phyloP scores from a whole-genome alignment of 305 asterid species.

The Solanum hybrid region DNA sequence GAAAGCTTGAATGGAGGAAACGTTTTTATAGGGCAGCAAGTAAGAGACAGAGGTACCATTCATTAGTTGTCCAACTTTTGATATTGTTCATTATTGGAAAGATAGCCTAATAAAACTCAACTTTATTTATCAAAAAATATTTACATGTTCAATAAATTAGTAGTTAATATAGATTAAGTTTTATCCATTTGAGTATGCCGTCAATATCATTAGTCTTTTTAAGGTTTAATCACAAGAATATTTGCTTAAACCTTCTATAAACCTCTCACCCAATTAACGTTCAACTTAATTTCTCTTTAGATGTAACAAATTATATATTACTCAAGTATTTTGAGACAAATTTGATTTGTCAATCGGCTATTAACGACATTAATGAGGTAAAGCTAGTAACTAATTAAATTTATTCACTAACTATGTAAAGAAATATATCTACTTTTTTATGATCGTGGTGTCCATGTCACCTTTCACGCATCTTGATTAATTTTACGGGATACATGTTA shows the following conservation, averaged over 20 bases:
- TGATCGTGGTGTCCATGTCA: neutral
- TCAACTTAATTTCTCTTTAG: neutral
- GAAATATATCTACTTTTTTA: neutral
- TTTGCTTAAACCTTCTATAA: neutral
- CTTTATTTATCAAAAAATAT: neutral
- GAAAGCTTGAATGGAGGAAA: neutral
- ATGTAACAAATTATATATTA: neutral
- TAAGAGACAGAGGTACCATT: constrained; percentile 1
- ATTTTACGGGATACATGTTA: neutral
- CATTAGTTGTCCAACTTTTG: neutral
- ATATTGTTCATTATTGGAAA: neutral
- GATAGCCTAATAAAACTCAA: neutral
- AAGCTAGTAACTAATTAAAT: neutral
- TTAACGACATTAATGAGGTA: neutral
- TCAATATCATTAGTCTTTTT: neutral
- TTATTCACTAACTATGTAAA: neutral
- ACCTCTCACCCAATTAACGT: neutral
- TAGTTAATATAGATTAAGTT: neutral
- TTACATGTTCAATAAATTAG: neutral
- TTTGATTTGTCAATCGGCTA: neutral
- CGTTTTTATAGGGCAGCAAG: neutral
- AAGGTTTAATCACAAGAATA: neutral
- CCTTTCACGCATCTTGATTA: neutral
- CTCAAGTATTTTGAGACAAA: neutral
- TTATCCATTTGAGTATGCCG: neutral